A percentile compares a stretch with the other conserved stretches of the same genome.
These are phyloP conservation scores for Ustilago xerochloae DNA, from an alignment of 1,284 basidiomycete genomes.

Conservation along the genomic window DNA sequence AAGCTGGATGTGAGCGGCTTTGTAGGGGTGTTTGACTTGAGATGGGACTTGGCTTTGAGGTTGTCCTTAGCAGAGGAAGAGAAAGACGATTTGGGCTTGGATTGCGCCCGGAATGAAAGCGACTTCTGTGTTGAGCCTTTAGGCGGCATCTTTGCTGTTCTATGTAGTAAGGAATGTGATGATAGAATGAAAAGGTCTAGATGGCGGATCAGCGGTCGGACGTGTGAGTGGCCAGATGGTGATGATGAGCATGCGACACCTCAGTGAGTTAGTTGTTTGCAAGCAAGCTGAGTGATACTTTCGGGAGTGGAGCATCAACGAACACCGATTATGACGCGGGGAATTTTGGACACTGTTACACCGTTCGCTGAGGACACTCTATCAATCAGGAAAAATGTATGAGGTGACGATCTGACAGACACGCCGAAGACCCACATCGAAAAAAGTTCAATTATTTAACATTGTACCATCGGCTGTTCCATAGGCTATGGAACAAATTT, in stretches of 20 bases:
- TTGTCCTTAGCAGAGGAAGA: slow-evolving; percentile 33
- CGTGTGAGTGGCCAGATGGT: background rate
- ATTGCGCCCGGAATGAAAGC: slow-evolving; percentile 39
- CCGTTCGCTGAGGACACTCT: no score
- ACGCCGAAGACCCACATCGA: no score
- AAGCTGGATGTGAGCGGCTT: slow-evolving; percentile 18
- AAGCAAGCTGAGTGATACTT: slow-evolving; percentile 16
- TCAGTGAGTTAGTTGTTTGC: no score
- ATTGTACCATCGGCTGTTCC: no score
- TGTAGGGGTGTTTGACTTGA: slow-evolving; percentile 19
- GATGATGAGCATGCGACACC: no score
- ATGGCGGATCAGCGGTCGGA: background rate
- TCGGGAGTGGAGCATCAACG: slow-evolving; percentile 16
- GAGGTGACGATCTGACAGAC: no score
- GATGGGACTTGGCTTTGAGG: slow-evolving; percentile 20
- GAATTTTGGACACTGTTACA: background rate
- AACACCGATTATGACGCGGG: slow-evolving; percentile 4
- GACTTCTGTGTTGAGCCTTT: slow-evolving; percentile 33
- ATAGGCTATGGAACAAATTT: no score
- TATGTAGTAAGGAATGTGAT: background rate
- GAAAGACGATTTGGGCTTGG: slow-evolving; percentile 45
- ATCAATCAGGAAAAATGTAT: no score
- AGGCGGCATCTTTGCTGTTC: slow-evolving; percentile 23
- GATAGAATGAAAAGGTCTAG: background rate
- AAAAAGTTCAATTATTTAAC: no score